Evolutionary conservation across 108 stramenopile genomes (phyloP).

Genomic region (Cyclotella baltica): DNA sequence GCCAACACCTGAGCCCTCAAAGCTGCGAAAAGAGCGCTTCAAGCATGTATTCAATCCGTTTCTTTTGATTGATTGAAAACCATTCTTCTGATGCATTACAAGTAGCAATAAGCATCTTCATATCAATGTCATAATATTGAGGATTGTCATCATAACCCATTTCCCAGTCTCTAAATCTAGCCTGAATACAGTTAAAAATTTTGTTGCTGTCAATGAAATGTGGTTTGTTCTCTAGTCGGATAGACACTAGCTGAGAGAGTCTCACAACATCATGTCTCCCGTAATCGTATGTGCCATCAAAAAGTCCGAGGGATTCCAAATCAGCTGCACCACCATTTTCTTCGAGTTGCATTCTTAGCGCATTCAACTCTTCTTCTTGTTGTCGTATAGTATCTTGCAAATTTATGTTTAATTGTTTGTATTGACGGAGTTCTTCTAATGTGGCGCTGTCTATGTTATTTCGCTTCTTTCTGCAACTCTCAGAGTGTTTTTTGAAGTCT

Average conservation of each 20-base stretch:
- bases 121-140: slow-evolving; percentile 19
- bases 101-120: slow-evolving; percentile 37
- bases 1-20: not conserved
- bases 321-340: slow-evolving; percentile 1
- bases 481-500: slow-evolving; percentile 17
- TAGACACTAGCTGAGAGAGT: slow-evolving; percentile 33
- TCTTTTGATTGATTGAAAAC: slow-evolving; percentile 17
- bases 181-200: slow-evolving; percentile 32
- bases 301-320: not conserved
- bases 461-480: not conserved
- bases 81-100: slow-evolving; percentile 29
- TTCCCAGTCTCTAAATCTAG: slow-evolving; percentile 18
- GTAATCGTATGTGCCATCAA: slow-evolving; percentile 21
- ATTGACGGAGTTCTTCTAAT: slow-evolving; percentile 6
- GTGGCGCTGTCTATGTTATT: not conserved
- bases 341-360: slow-evolving; percentile 16
- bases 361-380: slow-evolving; percentile 11
- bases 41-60: slow-evolving; percentile 1
- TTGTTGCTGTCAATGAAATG: slow-evolving; percentile 22
- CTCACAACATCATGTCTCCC: slow-evolving; percentile 14
- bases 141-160: slow-evolving; percentile 36
- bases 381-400: slow-evolving; percentile 1
- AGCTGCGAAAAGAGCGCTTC: not conserved
- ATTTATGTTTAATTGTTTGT: not conserved
- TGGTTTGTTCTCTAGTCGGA: slow-evolving; percentile 36